phyloP scores from a whole-genome alignment of 169 alveolate genomes.

The Plasmodium blacklocki region DNA sequence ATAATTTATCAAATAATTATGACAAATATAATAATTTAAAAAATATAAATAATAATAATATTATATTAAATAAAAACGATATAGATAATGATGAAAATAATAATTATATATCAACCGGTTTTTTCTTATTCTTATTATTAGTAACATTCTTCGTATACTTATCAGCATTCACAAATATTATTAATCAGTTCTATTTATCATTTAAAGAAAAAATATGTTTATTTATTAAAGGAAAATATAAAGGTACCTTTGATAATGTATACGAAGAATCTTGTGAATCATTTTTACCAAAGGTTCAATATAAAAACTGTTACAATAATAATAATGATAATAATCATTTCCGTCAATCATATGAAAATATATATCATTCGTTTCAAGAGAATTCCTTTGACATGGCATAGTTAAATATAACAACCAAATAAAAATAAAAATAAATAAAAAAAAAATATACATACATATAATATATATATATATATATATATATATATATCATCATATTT shows the following conservation, averaged over 20 bases:
- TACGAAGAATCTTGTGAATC: slow-evolving; percentile 37
- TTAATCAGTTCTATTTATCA: slow-evolving; percentile 49
- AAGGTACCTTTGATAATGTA: slow-evolving; percentile 7
- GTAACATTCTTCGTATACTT: slow-evolving; percentile 31
- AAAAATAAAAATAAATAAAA: too few species aligned
- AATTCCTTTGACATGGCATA: slow-evolving; percentile 6
- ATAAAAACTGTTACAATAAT: background rate
- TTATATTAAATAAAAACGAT: background rate
- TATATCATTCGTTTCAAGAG: slow-evolving; percentile 19
- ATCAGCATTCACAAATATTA: slow-evolving; percentile 62
- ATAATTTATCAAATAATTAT: slow-evolving; percentile 2
- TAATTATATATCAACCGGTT: slow-evolving; percentile 26
- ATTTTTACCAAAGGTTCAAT: slow-evolving; percentile 14
- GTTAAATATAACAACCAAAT: background rate
- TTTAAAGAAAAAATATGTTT: slow-evolving; percentile 53
- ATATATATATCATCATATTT: background rate
- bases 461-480: slow-evolving; percentile 3
- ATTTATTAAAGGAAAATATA: slow-evolving; percentile 24
- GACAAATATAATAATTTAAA: background rate
- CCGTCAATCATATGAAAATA: slow-evolving; percentile 9
- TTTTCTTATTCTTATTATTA: slow-evolving; percentile 30
- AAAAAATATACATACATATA: background rate
- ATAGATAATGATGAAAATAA: slow-evolving; percentile 4
- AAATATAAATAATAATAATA: background rate
- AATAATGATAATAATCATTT: background rate